Evolutionary conservation across 2,329 filamentous ascomycete genomes (phyloP), one percentile per base, ranked within the genome.

Genomic region (Neonectria faginata): DNA sequence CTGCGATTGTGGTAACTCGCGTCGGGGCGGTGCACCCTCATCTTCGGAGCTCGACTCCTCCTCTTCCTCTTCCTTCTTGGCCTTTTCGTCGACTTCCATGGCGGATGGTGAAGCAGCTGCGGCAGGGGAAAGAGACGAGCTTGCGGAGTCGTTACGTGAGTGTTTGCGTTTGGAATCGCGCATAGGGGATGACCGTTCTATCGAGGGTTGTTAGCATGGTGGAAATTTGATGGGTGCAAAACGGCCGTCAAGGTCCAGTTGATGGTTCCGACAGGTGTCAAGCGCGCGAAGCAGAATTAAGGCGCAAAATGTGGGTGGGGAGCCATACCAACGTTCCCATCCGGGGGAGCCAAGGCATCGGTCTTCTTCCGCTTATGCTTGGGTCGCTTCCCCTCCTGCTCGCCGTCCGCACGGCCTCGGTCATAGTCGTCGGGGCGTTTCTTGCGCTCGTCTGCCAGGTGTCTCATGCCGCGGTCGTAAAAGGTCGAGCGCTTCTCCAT

Each of bases 351-450:
- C 33, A 86, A 80, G 58, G 78, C 83, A 62, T 90, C 88, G 8
- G 87, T 92, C 80, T 93, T 94, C 76, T 92, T 89, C 82, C 92
- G 94, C 84, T 92, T 94, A 69, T 91, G 85, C 77, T 94, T 94
- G 25, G 83, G 80, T 75, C 87, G 86, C 73, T 87, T 87, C 22
- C 80, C 78, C 57, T 84, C 82, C 65, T 82, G 82, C 48, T 87
- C 85, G 29, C 78, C 84, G 57, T 83, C 74, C 66, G 68, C 82
- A 72, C 83, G 83, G 64, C 80, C 79, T 61, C 82, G 77, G 67
- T 87, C 81, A 51, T 78, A 81, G 57, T 89, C 86, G 60, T 88
- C 86, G 33, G 84, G 80, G 68, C 85, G 81, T 45, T 89, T 86
- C 76, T 92, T 92, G 57, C 89, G 84, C 74, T 86, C 85, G 72